These are phyloP conservation scores for Ogataea minuta DNA, from an alignment of 805 yeast species.

Conservation along the genomic window DNA sequence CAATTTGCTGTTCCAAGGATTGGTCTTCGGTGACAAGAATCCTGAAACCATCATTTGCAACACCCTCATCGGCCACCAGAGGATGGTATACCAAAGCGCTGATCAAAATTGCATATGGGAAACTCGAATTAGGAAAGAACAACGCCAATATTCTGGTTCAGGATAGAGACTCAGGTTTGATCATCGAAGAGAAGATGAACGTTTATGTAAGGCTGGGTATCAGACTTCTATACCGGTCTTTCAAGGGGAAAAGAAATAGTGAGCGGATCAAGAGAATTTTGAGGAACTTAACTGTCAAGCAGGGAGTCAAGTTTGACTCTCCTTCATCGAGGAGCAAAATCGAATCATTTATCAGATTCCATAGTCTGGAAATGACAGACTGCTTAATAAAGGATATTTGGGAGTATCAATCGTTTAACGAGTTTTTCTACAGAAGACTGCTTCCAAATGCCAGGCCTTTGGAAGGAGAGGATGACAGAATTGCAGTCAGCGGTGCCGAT, in stretches of 20 bases:
- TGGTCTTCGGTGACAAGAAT: conserved; percentile 68
- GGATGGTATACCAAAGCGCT: conserved; percentile 85
- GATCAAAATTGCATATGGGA: conserved; percentile 85
- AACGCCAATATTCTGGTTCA: conserved; percentile 94
- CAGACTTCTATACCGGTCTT: conserved; percentile 74
- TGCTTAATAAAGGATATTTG: conserved; percentile 50
- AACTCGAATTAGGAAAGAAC: conserved; percentile 79
- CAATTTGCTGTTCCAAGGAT: conserved; percentile 78
- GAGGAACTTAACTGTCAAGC: conserved; percentile 66
- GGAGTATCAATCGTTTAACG: conserved; percentile 72
- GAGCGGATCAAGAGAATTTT: conserved; percentile 60
- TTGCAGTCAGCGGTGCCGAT: conserved; percentile 81
- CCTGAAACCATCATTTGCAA: conserved; percentile 66
- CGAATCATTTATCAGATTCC: conserved; percentile 75
- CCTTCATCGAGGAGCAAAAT: conserved; percentile 67
- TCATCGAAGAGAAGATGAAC: conserved; percentile 92
- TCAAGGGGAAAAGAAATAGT: conserved; percentile 41
- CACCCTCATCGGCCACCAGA: conserved; percentile 78
- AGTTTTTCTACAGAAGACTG: conserved; percentile 80
- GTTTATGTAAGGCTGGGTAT: conserved; percentile 87
- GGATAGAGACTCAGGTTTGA: conserved; percentile 82
- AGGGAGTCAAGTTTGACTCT: conserved; percentile 80
- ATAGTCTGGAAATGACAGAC: conserved; percentile 72
- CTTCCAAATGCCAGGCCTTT: conserved; percentile 68
- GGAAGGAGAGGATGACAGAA: conserved; percentile 53